phyloP scores from a whole-genome alignment of 2,329 filamentous ascomycete species.

The Penicillium thymicola region DNA sequence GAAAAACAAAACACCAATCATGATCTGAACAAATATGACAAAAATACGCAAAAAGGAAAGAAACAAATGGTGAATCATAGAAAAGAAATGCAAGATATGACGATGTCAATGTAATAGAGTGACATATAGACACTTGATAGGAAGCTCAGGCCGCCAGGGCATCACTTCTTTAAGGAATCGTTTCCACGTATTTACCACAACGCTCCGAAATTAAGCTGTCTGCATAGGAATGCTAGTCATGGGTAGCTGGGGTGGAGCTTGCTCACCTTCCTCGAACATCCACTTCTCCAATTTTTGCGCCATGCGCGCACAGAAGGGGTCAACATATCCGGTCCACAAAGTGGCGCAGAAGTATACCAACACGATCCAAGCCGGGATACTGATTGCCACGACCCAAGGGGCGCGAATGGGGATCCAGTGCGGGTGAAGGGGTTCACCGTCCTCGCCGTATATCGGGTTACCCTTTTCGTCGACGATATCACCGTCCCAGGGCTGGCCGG shows the following conservation, averaged over 20 bases:
- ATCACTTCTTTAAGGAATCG: slow-evolving; percentile 1
- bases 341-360: slow-evolving; percentile 49
- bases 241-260: slow-evolving; percentile 26
- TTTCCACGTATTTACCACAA: neutral
- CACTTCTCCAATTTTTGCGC: slow-evolving; percentile 49
- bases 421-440: slow-evolving; percentile 39
- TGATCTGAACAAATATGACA: slow-evolving; percentile 1
- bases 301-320: slow-evolving; percentile 48
- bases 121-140: neutral
- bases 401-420: slow-evolving; percentile 43
- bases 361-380: slow-evolving; percentile 47
- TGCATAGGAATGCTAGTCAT: slow-evolving; percentile 28
- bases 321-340: slow-evolving; percentile 53
- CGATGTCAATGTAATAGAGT: neutral
- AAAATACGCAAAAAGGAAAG: neutral
- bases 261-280: slow-evolving; percentile 47
- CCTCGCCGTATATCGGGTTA: slow-evolving; percentile 32
- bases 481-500: slow-evolving; percentile 43
- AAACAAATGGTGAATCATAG: neutral
- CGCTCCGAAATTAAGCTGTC: slow-evolving; percentile 3
- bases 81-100: neutral
- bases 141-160: slow-evolving; percentile 6
- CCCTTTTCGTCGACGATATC: slow-evolving; percentile 15
- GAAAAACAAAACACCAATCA: neutral
- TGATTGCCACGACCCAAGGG: slow-evolving; percentile 40